phyloP scores from a whole-genome alignment of 1,139 yeast species.

The Protomyces macrosporus region DNA sequence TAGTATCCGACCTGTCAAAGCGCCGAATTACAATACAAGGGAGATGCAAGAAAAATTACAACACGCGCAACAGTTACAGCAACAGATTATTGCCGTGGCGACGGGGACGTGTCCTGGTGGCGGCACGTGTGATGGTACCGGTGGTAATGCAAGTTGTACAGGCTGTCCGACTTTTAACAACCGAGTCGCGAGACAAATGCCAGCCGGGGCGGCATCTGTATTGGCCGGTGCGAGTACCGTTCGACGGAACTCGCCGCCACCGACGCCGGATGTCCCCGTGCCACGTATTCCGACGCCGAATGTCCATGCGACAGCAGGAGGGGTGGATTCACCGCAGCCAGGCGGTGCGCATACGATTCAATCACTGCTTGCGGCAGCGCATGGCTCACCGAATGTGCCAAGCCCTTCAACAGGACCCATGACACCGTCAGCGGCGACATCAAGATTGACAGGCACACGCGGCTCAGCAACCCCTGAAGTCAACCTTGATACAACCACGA shows the following conservation, averaged over 20 bases:
- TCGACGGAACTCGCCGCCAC: not conserved
- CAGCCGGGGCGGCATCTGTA: not conserved
- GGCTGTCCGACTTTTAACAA: slow-evolving; percentile 30
- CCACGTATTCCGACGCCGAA: not conserved
- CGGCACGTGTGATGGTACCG: slow-evolving; percentile 30
- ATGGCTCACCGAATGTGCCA: not conserved
- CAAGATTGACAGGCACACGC: not conserved
- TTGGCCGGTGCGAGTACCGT: not conserved
- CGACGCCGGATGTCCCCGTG: not conserved
- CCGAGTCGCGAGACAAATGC: slow-evolving; percentile 12
- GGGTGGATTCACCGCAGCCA: no score
- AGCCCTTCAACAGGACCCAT: not conserved
- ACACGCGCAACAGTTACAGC: not conserved
- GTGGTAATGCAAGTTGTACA: slow-evolving; percentile 27
- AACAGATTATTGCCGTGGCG: not conserved
- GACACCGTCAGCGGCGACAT: not conserved
- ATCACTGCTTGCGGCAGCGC: not conserved
- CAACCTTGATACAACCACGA: not conserved
- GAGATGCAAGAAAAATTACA: not conserved
- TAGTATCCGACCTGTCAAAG: slow-evolving; percentile 24
- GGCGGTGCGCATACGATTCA: no score
- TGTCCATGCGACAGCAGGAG: no score
- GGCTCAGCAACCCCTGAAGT: not conserved
- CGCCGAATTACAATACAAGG: not conserved
- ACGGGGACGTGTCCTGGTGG: slow-evolving; percentile 29